Percentiles rank a stretch among this genome's conserved stretches.
Conservation (phyloP, 495 filamentous ascomycete genomes). For the Bacidia rubella region DNA sequence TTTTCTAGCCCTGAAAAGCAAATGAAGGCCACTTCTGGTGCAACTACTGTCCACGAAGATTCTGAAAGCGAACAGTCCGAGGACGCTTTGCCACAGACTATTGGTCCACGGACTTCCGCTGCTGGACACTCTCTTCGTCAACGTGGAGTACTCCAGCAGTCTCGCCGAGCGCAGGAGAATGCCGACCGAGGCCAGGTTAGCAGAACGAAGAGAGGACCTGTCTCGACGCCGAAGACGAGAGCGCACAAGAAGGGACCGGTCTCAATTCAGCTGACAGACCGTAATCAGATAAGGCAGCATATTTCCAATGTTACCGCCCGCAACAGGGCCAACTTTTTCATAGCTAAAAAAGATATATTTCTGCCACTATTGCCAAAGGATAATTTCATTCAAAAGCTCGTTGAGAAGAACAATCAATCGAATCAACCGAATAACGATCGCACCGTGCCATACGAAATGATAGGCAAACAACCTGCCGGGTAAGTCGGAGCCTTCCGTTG, state of each 20-base stretch:
- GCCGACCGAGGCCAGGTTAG: constrained; percentile 2
- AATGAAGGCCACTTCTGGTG: not conserved
- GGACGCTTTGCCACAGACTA: constrained; percentile 4
- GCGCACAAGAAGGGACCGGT: constrained; percentile 13
- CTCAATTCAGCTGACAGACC: constrained; percentile 19
- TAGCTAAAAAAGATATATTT: constrained; percentile 39
- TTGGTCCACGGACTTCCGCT: constrained; percentile 12
- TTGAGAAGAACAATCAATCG: constrained; percentile 14
- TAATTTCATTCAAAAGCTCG: constrained; percentile 39
- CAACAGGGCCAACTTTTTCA: constrained; percentile 36
- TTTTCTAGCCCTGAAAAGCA: constrained; percentile 17
- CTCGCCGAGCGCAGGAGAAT: constrained; percentile 16
- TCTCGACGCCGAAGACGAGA: not conserved
- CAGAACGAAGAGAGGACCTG: constrained; percentile 4
- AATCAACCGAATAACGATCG: not conserved
- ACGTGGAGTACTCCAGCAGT: constrained; percentile 11
- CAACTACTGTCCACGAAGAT: constrained; percentile 5
- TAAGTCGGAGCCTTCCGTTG: constrained; percentile 12
- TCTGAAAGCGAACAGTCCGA: constrained; percentile 11
- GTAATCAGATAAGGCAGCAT: constrained; percentile 31
- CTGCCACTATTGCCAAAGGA: constrained; percentile 38
- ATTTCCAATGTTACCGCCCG: constrained; percentile 33
- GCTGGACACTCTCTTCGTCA: constrained; percentile 18
- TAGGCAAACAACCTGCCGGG: constrained; percentile 37
- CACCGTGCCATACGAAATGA: constrained; percentile 30